These are phyloP conservation scores for Citeromyces matritensis DNA, from an alignment of 805 yeast species.

Conservation along the genomic window DNA sequence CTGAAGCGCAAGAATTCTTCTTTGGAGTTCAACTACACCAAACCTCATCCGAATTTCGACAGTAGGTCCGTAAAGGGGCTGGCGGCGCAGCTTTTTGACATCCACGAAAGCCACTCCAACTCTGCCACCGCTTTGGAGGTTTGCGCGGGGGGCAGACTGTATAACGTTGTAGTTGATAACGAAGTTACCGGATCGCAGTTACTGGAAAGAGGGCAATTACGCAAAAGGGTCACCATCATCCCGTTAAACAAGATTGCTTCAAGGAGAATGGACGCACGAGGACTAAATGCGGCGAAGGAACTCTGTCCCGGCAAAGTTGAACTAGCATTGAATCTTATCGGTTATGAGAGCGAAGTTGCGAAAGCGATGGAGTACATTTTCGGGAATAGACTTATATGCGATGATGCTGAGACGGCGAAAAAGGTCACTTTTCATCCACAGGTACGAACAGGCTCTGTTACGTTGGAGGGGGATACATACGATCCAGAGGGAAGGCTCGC, in stretches of 20 bases:
- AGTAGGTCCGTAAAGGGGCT: constrained; percentile 64
- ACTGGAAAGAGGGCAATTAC: constrained; percentile 62
- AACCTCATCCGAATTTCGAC: constrained; percentile 49
- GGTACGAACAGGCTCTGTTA: constrained; percentile 69
- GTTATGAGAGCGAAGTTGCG: constrained; percentile 52
- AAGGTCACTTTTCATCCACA: constrained; percentile 76
- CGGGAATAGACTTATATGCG: constrained; percentile 80
- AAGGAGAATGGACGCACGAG: constrained; percentile 30
- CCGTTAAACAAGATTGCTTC: constrained; percentile 81
- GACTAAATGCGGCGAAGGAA: constrained; percentile 52
- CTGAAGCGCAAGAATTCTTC: constrained; percentile 53
- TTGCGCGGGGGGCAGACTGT: constrained; percentile 86
- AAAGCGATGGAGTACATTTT: constrained; percentile 87
- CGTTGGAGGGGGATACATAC: constrained; percentile 85
- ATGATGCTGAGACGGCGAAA: constrained; percentile 80
- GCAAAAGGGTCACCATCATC: constrained; percentile 77
- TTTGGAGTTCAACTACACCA: constrained; percentile 59
- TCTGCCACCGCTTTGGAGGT: constrained; percentile 79
- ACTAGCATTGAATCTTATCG: constrained; percentile 71
- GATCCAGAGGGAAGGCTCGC: constrained; percentile 94
- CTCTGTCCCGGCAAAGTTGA: constrained; percentile 78
- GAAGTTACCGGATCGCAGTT: constrained; percentile 75
- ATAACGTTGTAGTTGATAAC: constrained; percentile 81
- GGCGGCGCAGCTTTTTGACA: constrained; percentile 69
- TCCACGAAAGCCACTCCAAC: constrained; percentile 38